Conservation (phyloP, 2,329 filamentous ascomycete genomes). For the Nothomitra cinnamomea region DNA sequence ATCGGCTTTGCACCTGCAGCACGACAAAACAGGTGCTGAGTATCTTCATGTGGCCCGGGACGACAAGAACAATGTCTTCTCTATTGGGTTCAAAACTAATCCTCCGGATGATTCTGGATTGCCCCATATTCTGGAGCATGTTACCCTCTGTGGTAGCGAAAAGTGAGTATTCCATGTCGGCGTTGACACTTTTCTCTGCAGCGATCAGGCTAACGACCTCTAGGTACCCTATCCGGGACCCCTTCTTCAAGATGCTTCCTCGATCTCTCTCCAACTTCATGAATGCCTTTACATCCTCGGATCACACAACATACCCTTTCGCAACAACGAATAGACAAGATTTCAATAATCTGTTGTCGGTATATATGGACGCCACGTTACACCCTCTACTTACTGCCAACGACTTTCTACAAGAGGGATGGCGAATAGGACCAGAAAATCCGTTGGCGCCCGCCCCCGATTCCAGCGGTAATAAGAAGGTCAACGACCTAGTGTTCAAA, state of each 20-base stretch:
- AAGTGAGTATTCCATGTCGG: slow-evolving; percentile 39
- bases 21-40: slow-evolving; percentile 90
- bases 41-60: slow-evolving; percentile 91
- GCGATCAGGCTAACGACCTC: slow-evolving; percentile 9
- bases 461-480: slow-evolving; percentile 21
- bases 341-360: slow-evolving; percentile 88
- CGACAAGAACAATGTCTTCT: slow-evolving; percentile 98
- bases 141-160: slow-evolving; percentile 84
- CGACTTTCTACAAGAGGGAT: slow-evolving; percentile 93
- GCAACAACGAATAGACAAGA: slow-evolving; percentile 92
- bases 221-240: slow-evolving; percentile 91
- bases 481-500: slow-evolving; percentile 71
- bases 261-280: slow-evolving; percentile 98
- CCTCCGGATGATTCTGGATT: slow-evolving; percentile 91
- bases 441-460: slow-evolving; percentile 30
- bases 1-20: slow-evolving; percentile 75
- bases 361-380: slow-evolving; percentile 89
- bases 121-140: slow-evolving; percentile 94
- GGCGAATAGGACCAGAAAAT: slow-evolving; percentile 89
- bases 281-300: slow-evolving; percentile 94
- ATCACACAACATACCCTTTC: slow-evolving; percentile 96
- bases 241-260: slow-evolving; percentile 99
- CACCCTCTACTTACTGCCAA: slow-evolving; percentile 76
- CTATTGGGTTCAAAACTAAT: slow-evolving; percentile 98
- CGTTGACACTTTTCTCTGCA: background rate